phyloP scores from a whole-genome alignment of 345 rosid species.

The Euphorbia peplus region DNA sequence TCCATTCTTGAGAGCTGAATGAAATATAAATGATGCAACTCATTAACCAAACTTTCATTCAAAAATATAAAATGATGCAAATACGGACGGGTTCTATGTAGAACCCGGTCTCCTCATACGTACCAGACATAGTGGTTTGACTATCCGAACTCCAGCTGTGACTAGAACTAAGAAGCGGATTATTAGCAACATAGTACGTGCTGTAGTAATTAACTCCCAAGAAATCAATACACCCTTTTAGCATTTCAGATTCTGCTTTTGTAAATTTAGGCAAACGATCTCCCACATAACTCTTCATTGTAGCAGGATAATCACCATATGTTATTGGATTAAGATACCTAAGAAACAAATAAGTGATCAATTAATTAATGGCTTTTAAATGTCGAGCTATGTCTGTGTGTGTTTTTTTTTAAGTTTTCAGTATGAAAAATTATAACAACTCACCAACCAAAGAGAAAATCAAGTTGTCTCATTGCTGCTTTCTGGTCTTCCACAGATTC shows the following conservation, averaged over 20 bases:
- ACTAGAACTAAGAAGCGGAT: conserved; percentile 1
- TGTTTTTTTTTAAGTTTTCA: too few species aligned
- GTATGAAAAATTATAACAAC: background rate
- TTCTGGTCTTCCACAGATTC: conserved; percentile 9
- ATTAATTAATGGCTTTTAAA: too few species aligned
- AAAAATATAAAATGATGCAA: background rate
- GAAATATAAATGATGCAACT: too few species aligned
- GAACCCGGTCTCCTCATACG: too few species aligned
- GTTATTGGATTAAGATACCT: conserved; percentile 54
- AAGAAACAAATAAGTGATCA: too few species aligned
- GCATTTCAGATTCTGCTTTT: conserved; percentile 34
- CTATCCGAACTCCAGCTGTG: conserved; percentile 28
- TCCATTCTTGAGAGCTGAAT: conserved; percentile 34
- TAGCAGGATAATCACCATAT: conserved; percentile 56
- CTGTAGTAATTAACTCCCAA: conserved; percentile 60
- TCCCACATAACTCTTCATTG: conserved; percentile 46
- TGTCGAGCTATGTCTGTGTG: too few species aligned
- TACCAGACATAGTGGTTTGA: conserved; percentile 19
- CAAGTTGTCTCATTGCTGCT: conserved; percentile 13
- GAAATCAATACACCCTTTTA: conserved; percentile 54
- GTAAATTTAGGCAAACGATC: conserved; percentile 56
- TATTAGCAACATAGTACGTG: conserved; percentile 31
- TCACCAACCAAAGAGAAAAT: conserved; percentile 26
- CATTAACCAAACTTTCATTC: too few species aligned
- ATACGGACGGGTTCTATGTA: too few species aligned